phyloP scores from a whole-genome alignment of 495 filamentous ascomycete species.

The Extremus antarcticus region DNA sequence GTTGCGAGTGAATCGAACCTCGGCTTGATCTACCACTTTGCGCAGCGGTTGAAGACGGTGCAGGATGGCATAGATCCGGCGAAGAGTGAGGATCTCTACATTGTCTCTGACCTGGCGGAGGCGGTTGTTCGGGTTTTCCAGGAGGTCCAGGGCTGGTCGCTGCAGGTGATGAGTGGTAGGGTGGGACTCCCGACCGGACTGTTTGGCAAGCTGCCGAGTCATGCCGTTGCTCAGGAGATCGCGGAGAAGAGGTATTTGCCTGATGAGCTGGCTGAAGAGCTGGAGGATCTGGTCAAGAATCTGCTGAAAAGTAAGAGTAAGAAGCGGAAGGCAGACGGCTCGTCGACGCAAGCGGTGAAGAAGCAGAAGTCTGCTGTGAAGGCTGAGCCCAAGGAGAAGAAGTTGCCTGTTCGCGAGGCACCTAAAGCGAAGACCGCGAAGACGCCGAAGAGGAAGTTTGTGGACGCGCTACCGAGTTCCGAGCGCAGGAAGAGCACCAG shows the following conservation, averaged over 20 bases:
- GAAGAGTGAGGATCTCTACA: constrained; percentile 61
- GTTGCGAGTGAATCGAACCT: constrained; percentile 81
- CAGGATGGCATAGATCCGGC: constrained; percentile 58
- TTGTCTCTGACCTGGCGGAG: constrained; percentile 81
- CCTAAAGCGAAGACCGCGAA: constrained; percentile 28
- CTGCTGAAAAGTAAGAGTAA: constrained; percentile 23
- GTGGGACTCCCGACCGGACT: constrained; percentile 66
- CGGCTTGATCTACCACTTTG: constrained; percentile 80
- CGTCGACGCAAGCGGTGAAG: constrained; percentile 31
- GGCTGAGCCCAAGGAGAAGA: constrained; percentile 22
- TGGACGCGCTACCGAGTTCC: constrained; percentile 26
- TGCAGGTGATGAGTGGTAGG: constrained; percentile 75
- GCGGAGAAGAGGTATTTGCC: constrained; percentile 74
- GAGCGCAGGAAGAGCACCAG: constrained; percentile 35
- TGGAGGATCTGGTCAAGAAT: constrained; percentile 53
- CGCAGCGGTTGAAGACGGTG: constrained; percentile 84
- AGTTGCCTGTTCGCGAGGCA: constrained; percentile 24
- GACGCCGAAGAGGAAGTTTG: constrained; percentile 34
- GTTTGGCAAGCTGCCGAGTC: constrained; percentile 61
- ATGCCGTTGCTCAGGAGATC: constrained; percentile 69
- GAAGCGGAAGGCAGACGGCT: constrained; percentile 26
- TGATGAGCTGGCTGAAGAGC: constrained; percentile 64
- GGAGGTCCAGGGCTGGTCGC: constrained; percentile 60
- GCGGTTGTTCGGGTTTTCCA: constrained; percentile 73
- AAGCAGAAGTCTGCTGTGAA: constrained; percentile 31